A percentile compares a stretch with the other conserved stretches of the same genome.
These are phyloP conservation scores for Bonia amplexicaulis DNA, from an alignment of 176 grass and related monocot genomes.

Conservation along the genomic window DNA sequence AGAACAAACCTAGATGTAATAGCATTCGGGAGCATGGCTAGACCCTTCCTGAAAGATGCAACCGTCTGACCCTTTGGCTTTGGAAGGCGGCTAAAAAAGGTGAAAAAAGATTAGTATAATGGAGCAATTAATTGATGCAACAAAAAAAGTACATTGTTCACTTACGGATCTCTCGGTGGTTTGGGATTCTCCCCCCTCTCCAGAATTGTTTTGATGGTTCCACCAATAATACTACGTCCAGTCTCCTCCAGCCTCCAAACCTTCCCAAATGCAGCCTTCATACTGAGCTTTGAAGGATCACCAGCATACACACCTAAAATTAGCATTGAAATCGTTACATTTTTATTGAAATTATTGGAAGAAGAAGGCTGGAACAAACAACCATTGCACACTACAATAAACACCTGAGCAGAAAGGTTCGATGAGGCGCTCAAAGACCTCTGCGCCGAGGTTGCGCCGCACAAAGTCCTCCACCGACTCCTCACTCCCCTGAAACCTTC, in stretches of 20 bases:
- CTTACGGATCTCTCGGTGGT: slow-evolving; percentile 69
- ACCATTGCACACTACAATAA: background rate
- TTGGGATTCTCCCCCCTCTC: slow-evolving; percentile 62
- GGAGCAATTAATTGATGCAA: background rate
- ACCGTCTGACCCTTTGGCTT: slow-evolving; percentile 93
- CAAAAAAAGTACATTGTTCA: background rate
- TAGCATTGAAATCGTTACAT: background rate
- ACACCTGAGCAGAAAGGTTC: slow-evolving; percentile 94
- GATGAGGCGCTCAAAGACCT: slow-evolving; percentile 93
- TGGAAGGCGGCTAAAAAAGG: slow-evolving; percentile 52
- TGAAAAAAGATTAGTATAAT: background rate
- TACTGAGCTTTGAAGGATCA: slow-evolving; percentile 85
- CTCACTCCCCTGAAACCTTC: slow-evolving; percentile 94
- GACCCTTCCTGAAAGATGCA: slow-evolving; percentile 91
- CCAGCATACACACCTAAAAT: slow-evolving; percentile 82
- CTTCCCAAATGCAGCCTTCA: slow-evolving; percentile 96
- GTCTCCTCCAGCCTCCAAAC: slow-evolving; percentile 77
- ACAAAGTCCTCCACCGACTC: slow-evolving; percentile 94
- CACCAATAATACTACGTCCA: slow-evolving; percentile 88
- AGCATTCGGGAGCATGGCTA: slow-evolving; percentile 80
- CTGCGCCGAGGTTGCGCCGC: slow-evolving; percentile 83
- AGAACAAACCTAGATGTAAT: slow-evolving; percentile 73
- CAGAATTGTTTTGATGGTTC: slow-evolving; percentile 89
- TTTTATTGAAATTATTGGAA: background rate
- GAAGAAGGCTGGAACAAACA: background rate